Base-by-base conservation (phyloP, 2,329 filamentous ascomycete genomes). In the Epichloe glyceriae region DNA sequence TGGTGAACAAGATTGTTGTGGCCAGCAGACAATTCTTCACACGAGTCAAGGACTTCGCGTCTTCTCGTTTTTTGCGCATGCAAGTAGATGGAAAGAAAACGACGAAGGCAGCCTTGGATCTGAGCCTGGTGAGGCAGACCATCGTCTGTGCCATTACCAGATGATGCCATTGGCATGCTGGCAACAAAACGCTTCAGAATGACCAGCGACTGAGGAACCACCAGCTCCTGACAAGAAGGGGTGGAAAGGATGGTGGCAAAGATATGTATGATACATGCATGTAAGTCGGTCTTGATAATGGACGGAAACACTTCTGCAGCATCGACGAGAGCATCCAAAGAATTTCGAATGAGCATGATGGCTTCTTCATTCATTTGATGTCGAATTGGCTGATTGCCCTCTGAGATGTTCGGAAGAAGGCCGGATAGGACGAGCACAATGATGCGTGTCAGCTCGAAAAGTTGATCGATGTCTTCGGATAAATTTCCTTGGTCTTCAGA, bases 221-320 rank as follows among this genome's bases (percentile, higher is more conserved):
- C 88, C 38, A 88, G 78, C 26, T 87, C 80, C 67, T 98, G 94
- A 61, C 91, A 97, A 44, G 56, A 62, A 0, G 87, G 85, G 0
- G 89, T 96, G 14, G 87, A 86, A 12, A 98, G 78, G 52, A 95
- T 93, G 0, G 89, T 95, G 50, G 88, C 86, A 63, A 97, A 96
- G 50, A 97, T 95, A 70, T 98, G 90, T 47, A 98, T 79, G 57
- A 97, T 95, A 62, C 91, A 97, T 39, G 93, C 91, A 62, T 97
- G 89, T 6, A 98, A 76, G 64, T 98, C 93, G 10, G 89, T 91
- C 63, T 93, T 93, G 72, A 98, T 98, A 60, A 98, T 90, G 2
- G 87, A 82, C 0, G 94, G 94, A 68, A 98, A 98, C 15, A 97
- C 89, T 54, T 94, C 88, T 6, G 93, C 90, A 1, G 93, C 90